phyloP scores from a whole-genome alignment of 176 grass and related monocot species.

The Guadua angustifolia region DNA sequence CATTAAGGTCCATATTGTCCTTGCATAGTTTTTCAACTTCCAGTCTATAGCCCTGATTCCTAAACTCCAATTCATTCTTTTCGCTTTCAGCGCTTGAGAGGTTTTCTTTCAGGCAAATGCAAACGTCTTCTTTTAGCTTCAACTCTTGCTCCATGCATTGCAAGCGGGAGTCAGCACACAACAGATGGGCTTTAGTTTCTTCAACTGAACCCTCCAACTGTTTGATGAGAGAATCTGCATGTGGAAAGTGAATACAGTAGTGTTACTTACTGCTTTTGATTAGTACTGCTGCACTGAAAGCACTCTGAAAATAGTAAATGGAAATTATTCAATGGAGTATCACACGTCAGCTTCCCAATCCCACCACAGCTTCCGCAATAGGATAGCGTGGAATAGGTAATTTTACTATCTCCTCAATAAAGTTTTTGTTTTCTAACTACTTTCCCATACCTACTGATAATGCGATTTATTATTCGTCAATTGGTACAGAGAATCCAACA shows the following conservation, averaged over 20 bases:
- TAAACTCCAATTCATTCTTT: conserved; percentile 62
- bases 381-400: neutral
- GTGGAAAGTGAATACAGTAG: conserved; percentile 19
- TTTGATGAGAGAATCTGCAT: conserved; percentile 77
- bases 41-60: conserved; percentile 58
- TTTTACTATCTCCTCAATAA: neutral
- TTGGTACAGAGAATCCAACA: conserved; percentile 40
- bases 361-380: neutral
- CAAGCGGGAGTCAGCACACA: conserved; percentile 65
- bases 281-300: neutral
- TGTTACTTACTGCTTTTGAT: conserved; percentile 17
- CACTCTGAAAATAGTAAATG: neutral
- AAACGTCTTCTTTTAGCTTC: conserved; percentile 71
- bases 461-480: conserved; percentile 10
- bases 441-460: conserved; percentile 7
- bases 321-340: conserved; percentile 17
- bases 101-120: conserved; percentile 65
- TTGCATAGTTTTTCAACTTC: conserved; percentile 65
- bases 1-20: conserved; percentile 64
- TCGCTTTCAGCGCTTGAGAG: conserved; percentile 61
- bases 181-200: conserved; percentile 55
- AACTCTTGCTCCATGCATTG: conserved; percentile 65
- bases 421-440: conserved; percentile 23
- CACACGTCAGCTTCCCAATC: conserved; percentile 6
- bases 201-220: conserved; percentile 69